Base-by-base conservation (phyloP, 2,329 filamentous ascomycete genomes). In the Diaporthe aspalathi region DNA sequence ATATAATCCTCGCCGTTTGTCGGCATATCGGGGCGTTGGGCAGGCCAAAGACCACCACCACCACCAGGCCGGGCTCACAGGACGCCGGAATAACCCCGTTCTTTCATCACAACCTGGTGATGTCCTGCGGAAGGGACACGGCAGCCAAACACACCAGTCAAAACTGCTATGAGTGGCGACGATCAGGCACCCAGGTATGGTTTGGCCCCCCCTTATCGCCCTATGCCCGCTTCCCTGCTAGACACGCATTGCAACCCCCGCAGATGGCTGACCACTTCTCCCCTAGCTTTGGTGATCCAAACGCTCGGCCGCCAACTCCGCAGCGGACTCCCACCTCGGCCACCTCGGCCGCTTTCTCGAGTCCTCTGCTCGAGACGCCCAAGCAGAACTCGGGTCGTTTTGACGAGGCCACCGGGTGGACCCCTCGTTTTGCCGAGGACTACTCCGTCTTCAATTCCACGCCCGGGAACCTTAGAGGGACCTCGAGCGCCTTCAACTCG, bases 371-470 rank as follows among this genome's bases (percentile, higher is more conserved):
- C 79, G 84, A 89, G 75, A 91, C 88, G 14, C 88, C 88, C 54
- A 87, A 84, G 78, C 80, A 81, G 70, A 83, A 80, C 75, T 83
- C 83, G 74, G 81, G 81, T 72, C 68, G 67, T n/a, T 47, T 68
- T 52, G 81, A 86, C 79, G 84, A 87, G 73, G 79, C 84, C 67
- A 82, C 83, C 74, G 84, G 84, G 75, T 89, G 87, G 85, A 91
- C 89, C 54, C 89, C 89, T 78, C 85, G 84, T 71, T 91, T 90
- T 81, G 88, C 89, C 74, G 88, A 91, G 77, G 89, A 91, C 74
- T 91, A 89, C 76, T 90, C 89, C 73, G 88, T 91, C 76, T 91
- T 91, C 83, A 89, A 90, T 80, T 82, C 85, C n/a, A 90, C 89
- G 11, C 89, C 89, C 20, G 89, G 87, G 60, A 88, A 89, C 77